Evolutionary conservation across 176 grass and related monocot genomes (phyloP), one percentile per base, ranked within the genome.

Genomic region (Ensete ventricosum): DNA sequence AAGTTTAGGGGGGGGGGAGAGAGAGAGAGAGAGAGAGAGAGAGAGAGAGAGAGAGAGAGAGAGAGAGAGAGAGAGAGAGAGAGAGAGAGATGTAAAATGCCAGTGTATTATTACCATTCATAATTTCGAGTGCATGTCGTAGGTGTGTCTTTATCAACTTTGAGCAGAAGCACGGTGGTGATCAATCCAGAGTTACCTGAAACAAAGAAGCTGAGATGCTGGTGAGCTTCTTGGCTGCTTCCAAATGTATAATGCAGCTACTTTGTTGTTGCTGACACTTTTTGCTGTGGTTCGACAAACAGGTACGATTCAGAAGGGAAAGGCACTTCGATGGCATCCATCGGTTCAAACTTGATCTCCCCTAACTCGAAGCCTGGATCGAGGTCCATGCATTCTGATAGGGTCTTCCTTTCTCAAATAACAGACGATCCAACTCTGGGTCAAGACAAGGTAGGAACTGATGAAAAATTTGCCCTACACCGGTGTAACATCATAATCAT

Each of bases 241-340:
- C 1, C 9, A 20, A 50, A 17, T 64, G 43, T 76, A 53, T 17
- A 1, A 60, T 22, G 53, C 1, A 19, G 9, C 11, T 24, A 21
- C 53, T 85, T 27, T 88, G 52, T 27, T 88, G 52, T n/a, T 49
- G 51, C 27, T 64, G 0, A 12, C 71, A 54, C 52, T 10, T 16
- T 2, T 34, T 49, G 1, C 11, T 76, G 34, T 79, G 79, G 29
- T 68, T 1, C 51, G 67, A 67, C 34, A 99, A 71, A 67, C 34
- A 99, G 95, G 95, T 99, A 91, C 22, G 90, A 99, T 25, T 91
- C 82, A 74, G 90, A 99, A 83, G 95, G 95, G 16, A 94, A 91
- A 76, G 78, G 58, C 26, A 63, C 81, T 73, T 76, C 86, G 53
- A 82, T 99, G 90, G 65, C 88, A 72, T 72, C 95, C 53, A 52